Evolutionary conservation across 495 filamentous ascomycete species (phyloP), one percentile per base, ranked within the genome.

Genomic region (Wilcoxina mikolae): DNA sequence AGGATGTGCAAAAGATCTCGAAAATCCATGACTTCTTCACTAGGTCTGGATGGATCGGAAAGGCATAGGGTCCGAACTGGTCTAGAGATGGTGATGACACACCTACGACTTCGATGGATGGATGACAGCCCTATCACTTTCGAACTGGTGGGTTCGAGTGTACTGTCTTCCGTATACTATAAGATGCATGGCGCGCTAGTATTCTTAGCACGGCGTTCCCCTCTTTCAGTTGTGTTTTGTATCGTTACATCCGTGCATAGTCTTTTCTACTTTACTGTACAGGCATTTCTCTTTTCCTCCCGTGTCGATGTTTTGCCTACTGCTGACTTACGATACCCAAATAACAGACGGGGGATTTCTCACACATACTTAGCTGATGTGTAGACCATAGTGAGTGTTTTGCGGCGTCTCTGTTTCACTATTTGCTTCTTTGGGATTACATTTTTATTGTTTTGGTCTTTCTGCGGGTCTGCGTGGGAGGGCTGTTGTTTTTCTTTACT

Each of bases 11-110:
- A 17, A 87, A 84, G 63, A 71, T 74, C 5, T 73, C 74, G 39
- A 77, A 83, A 58, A 79, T 96, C 42, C 95, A 87, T 65, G 91
- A 96, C 61, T 98, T 96, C 67, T 89, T 94, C 71, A 84, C 91
- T 27, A 82, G 87, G 63, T 81, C 79, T 41, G 91, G 91, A 7
- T 96, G 91, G 91, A 84, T 95, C 53, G 80, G 76, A 27, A 93
- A 89, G 71, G 60, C 61, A 17, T 64, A 50, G 27, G n/a, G n/a
- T n/a, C n/a, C n/a, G n/a, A n/a, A n/a, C n/a, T n/a, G n/a, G n/a
- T n/a, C n/a, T n/a, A n/a, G n/a, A n/a, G n/a, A n/a, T n/a, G n/a
- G n/a, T n/a, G n/a, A n/a, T n/a, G n/a, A n/a, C n/a, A n/a, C n/a
- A n/a, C n/a, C n/a, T n/a, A n/a, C n/a, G n/a, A n/a, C n/a, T n/a